Evolutionary conservation across 306 rosid genomes (phyloP).

Genomic region (Ormosia semicastrata): DNA sequence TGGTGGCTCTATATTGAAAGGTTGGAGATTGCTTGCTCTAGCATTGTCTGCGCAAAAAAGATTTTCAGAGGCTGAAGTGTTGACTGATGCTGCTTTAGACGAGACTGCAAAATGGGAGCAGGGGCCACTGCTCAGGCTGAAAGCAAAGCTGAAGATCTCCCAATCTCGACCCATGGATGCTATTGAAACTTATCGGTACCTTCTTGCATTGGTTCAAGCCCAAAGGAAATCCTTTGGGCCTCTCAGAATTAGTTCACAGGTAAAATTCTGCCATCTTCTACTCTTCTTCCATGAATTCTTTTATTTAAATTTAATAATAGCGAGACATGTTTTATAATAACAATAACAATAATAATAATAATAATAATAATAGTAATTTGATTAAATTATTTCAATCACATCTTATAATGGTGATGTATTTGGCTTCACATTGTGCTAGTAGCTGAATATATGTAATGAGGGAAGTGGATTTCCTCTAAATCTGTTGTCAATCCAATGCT

Average conservation of each 20-base stretch:
- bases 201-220: slow-evolving; percentile 96
- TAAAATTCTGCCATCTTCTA: slow-evolving; percentile 35
- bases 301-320: not conserved
- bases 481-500: not conserved
- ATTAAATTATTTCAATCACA: not conserved
- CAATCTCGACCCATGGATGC: slow-evolving; percentile 80
- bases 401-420: too few relatives aligned
- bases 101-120: slow-evolving; percentile 95
- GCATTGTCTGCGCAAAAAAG: slow-evolving; percentile 85
- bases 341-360: too few relatives aligned
- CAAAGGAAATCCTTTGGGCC: slow-evolving; percentile 86
- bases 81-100: slow-evolving; percentile 92
- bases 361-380: not conserved
- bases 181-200: slow-evolving; percentile 83
- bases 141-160: slow-evolving; percentile 79
- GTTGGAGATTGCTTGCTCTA: slow-evolving; percentile 93
- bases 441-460: not conserved
- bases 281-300: not conserved
- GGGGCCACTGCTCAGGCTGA: slow-evolving; percentile 86
- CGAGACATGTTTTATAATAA: too few relatives aligned
- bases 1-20: slow-evolving; percentile 81
- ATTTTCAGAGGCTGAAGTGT: slow-evolving; percentile 82
- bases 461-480: not conserved
- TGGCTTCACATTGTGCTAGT: too few relatives aligned
- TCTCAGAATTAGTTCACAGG: slow-evolving; percentile 56